phyloP scores from a whole-genome alignment of 345 rosid species.

The Salix suchowensis region DNA sequence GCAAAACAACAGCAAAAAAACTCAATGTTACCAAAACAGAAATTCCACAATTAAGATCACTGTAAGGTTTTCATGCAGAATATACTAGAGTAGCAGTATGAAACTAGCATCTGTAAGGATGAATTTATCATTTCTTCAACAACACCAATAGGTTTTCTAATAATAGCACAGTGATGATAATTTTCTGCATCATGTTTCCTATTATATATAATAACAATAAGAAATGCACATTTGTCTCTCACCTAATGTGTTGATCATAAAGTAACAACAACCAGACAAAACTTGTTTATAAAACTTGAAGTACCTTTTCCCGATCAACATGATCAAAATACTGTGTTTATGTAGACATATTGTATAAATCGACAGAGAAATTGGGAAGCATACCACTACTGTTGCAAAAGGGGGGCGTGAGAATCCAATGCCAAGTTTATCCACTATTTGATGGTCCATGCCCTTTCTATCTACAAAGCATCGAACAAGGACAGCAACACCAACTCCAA shows the following conservation, averaged over 20 bases:
- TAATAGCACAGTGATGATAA: no score
- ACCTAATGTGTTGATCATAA: no score
- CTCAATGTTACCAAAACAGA: background rate
- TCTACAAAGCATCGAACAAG: slow-evolving; percentile 84
- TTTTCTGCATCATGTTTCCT: no score
- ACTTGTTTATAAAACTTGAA: background rate
- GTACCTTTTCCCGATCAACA: background rate
- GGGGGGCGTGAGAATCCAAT: slow-evolving; percentile 77
- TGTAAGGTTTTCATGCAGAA: no score
- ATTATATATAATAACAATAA: no score
- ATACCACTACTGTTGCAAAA: slow-evolving; percentile 76
- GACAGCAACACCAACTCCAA: slow-evolving; percentile 82
- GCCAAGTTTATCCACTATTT: slow-evolving; percentile 75
- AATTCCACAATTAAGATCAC: background rate
- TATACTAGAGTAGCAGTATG: no score
- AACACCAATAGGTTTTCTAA: no score
- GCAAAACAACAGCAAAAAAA: background rate
- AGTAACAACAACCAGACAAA: background rate
- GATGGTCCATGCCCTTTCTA: slow-evolving; percentile 58
- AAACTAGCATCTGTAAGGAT: no score
- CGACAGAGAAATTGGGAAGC: slow-evolving; percentile 10
- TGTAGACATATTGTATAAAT: background rate
- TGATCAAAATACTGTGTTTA: background rate
- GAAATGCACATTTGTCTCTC: no score
- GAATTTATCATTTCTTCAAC: no score